These are phyloP conservation scores for Apiospora sp. DNA, from an alignment of 2,329 filamentous ascomycete genomes.

Conservation along the genomic window DNA sequence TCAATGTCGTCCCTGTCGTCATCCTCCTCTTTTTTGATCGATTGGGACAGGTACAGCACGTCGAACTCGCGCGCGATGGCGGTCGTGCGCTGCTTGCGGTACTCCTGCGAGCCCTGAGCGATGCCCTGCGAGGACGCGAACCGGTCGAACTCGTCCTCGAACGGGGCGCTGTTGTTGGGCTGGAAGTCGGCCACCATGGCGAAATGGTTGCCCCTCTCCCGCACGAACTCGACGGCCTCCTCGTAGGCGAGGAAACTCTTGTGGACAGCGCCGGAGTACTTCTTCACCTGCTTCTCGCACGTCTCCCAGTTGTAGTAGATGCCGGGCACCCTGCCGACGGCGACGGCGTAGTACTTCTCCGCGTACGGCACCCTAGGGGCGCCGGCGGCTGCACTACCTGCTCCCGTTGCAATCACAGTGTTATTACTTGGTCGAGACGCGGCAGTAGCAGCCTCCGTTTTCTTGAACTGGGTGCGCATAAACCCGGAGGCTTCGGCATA, in stretches of 20 bases:
- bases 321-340: background rate
- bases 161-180: slow-evolving; percentile 33
- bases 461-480: too few relatives aligned
- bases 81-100: slow-evolving; percentile 30
- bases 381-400: background rate
- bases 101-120: slow-evolving; percentile 27
- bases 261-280: background rate
- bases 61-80: slow-evolving; percentile 33
- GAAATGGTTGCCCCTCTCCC: slow-evolving; percentile 28
- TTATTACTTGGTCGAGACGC: background rate
- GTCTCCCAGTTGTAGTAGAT: background rate
- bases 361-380: background rate
- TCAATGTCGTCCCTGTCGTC: background rate
- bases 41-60: slow-evolving; percentile 30
- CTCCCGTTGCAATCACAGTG: too few relatives aligned
- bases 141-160: slow-evolving; percentile 39
- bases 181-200: slow-evolving; percentile 35
- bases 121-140: slow-evolving; percentile 39
- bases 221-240: slow-evolving; percentile 34
- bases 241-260: slow-evolving; percentile 24
- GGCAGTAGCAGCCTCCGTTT: background rate
- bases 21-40: background rate
- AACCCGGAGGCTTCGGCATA: too few relatives aligned
- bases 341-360: slow-evolving; percentile 3
- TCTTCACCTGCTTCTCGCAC: background rate